Evolutionary conservation across 495 filamentous ascomycete genomes (phyloP).

Genomic region (Lasiosphaeria hispida): DNA sequence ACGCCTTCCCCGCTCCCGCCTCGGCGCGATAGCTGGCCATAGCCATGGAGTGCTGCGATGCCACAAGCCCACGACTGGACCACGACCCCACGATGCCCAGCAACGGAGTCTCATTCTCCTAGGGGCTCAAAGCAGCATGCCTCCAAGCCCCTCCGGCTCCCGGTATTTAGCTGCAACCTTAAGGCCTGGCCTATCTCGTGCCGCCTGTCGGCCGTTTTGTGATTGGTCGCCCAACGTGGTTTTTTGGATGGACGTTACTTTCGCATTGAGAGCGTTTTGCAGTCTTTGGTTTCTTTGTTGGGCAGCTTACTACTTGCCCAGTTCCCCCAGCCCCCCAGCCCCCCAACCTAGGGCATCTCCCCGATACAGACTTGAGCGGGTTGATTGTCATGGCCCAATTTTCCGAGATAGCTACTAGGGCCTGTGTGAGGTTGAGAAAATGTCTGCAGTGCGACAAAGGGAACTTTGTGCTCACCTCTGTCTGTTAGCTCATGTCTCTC

Average conservation of each 20-base stretch:
- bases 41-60: background rate
- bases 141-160: background rate
- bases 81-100: background rate
- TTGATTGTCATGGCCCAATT: background rate
- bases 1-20: background rate
- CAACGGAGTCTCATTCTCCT: background rate
- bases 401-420: background rate
- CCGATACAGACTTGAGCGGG: background rate
- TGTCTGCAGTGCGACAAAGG: too few species aligned
- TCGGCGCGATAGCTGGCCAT: background rate
- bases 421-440: too few species aligned
- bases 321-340: too few species aligned
- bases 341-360: too few species aligned
- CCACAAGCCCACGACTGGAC: too few species aligned
- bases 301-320: too few species aligned
- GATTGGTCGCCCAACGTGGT: background rate
- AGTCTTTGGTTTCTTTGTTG: too few species aligned
- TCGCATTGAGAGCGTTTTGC: too few species aligned
- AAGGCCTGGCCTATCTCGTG: background rate
- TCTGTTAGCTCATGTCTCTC: too few species aligned
- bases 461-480: too few species aligned
- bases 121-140: constrained; percentile 5
- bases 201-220: constrained; percentile 5
- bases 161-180: constrained; percentile 7
- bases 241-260: background rate